Base-by-base conservation (phyloP, 1,139 yeast genomes). In the Candida labiduridarum region DNA sequence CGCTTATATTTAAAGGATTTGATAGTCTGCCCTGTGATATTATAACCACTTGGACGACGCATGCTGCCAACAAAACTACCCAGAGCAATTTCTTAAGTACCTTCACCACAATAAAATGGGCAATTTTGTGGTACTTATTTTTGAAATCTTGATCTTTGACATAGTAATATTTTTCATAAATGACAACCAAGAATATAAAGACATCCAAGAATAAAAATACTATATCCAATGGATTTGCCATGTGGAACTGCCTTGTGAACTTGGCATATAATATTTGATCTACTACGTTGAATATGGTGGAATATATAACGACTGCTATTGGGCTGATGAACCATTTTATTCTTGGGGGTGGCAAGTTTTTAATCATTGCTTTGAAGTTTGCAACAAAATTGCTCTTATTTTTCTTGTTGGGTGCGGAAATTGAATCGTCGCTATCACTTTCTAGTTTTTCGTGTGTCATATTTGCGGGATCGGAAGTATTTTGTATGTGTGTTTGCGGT, bases 21-120 rank as follows among this genome's bases (percentile, higher is more conserved):
- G 47, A 30, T 7, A 52, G 16, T 22, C 52, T 57, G 0, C 63
- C 63, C 2, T 48, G 43, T 2, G 57, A 49, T 30, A 56, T 34
- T 15, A 18, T 25, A 9, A 50, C 55, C 11, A 57, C 61, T 30
- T 56, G 55, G 10, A 52, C 40, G 19, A 56, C 41, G 34, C 53
- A 52, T 11, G 52, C 25, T 3, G 50, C 46, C 27, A 58, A 50
- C 14, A 58, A 47, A 16, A 50, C 33, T 11, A 52, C 12, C 60
- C 59, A 58, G 12, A 55, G 33, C 12, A 42, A 19, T 19, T 38
- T 44, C 36, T 51, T 56, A 27, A 55, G 14, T 3, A 54, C 30
- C 31, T 50, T 49, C 16, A 45, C 42, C 11, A 48, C 39, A 16
- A 50, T 18, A 41, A 49, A 49, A 30, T 47, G 41, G 14, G 16